Base-by-base conservation (phyloP, 257 asterid species). In the Capsicum rhomboideum region DNA sequence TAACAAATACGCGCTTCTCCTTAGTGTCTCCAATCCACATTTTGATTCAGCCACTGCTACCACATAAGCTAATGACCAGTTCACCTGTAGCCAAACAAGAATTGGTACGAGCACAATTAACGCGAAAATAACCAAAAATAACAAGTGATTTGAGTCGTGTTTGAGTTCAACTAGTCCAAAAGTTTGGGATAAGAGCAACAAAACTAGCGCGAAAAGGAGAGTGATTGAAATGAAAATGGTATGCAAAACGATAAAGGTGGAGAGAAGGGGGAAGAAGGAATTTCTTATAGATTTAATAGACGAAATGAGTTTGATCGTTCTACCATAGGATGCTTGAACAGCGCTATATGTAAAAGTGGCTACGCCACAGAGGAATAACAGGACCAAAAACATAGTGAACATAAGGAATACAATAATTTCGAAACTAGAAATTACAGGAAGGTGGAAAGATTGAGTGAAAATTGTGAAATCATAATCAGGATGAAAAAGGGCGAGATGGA, bases 1-100 rank as follows among this genome's bases (percentile, higher is more conserved):
- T 14, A 84, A 34, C 29, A 84, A 34, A 52, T 78, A 13, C 14
- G 58, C 55, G 29, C 86, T 84, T 71, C 80, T 79, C 80, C 74
- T 78, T 49, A 84, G 16, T 26, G 86, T 3, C 29, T 42, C 83
- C 18, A 1, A 84, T 9, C 86, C 86, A 83, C 59, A 54, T 20
- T 84, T 53, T 0, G 80, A 79, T 78, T 84, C 84, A 10, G 63
- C 40, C 59, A 84, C 80, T 52, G 34, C 84, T 49, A 84, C 44
- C 26, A 50, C 86, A 79, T 14, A 78, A 16, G 83, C 80, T 61
- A 84, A 26, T 26, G 66, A 79, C 84, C 86, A 84, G 7, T 84
- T 71, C 0, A 78, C 74, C 37, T 63, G 83, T 28, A 78, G 4
- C 83, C 72, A 79, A 2, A 79, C 1, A 6, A 79, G 8, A 20